phyloP scores from a whole-genome alignment of 2,329 filamentous ascomycete genomes.

The Colletotrichum orchidophilum region DNA sequence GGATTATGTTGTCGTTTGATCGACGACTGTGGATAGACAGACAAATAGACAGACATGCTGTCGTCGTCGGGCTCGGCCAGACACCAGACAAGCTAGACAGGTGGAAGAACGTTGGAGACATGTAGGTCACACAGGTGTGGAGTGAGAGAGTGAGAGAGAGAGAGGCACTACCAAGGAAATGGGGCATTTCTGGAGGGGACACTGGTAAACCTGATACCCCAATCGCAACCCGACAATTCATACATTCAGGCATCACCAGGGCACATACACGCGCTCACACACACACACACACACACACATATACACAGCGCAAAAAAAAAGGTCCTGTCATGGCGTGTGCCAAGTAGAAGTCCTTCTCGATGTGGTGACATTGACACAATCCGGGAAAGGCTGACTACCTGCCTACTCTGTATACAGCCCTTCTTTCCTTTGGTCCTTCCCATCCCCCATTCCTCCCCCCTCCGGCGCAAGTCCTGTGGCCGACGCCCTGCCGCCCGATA shows the following conservation, averaged over 20 bases:
- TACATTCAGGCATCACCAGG: not conserved
- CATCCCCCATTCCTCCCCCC: not conserved
- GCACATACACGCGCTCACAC: no score
- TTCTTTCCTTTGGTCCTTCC: not conserved
- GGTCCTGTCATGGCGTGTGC: not conserved
- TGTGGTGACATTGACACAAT: not conserved
- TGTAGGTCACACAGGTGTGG: not conserved
- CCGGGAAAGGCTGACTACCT: not conserved
- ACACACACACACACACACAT: no score
- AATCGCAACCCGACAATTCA: not conserved
- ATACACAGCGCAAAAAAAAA: no score
- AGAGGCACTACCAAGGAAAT: not conserved
- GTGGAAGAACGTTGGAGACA: not conserved
- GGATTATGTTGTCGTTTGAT: slow-evolving; percentile 21
- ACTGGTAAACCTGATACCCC: not conserved
- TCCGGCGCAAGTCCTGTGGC: not conserved
- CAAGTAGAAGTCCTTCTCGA: not conserved
- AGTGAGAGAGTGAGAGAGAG: not conserved
- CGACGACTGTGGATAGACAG: slow-evolving; percentile 3
- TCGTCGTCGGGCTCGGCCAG: not conserved
- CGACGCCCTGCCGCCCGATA: not conserved
- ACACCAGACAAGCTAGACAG: no score
- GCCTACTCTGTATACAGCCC: no score
- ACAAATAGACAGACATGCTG: not conserved
- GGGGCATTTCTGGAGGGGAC: not conserved